Base-by-base conservation (phyloP, 495 filamentous ascomycete genomes). In the Jackrogersella minutella region DNA sequence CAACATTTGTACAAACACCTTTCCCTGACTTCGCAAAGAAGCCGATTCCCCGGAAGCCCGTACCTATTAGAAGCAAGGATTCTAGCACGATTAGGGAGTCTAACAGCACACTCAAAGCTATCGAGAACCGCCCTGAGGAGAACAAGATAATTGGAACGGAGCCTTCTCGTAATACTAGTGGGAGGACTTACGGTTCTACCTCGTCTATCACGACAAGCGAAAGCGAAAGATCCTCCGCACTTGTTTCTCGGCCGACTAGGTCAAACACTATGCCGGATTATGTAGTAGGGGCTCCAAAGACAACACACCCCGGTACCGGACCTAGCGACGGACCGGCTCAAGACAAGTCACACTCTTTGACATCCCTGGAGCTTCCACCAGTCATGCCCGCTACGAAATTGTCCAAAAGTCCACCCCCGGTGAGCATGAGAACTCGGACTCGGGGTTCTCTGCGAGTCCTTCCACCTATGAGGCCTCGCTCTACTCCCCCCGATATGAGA, bases 371-470 rank as follows among this genome's bases (percentile, higher is more conserved):
- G 7, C 52, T 76, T 39, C 72, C 73, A 16, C 69, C 69, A 11
- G 58, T 22, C 46, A 66, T 21, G 63, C 68, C 39, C 69, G 73
- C 60, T 63, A 65, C 49, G 26, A 73, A 33, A 56, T 69, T 41
- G 22, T 69, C 56, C 60, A 71, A 40, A 67, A 72, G 59, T 51
- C 64, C 74, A 9, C 75, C 77, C 2, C 75, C 78, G 0, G 68
- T 77, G 8, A 77, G 68, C 68, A 72, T 79, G 72, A 57, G 57
- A 17, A 77, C 67, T 28, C 65, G 68, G 39, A 73, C 73, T 44
- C 69, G 72, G 34, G 73, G 74, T 2, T 49, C 55, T 50, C 70
- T 80, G n/a, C 70, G 80, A 22, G 72, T 81, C 4, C 78, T 79
- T 14, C 71, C 74, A 22, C 76, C 79, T 5, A 57, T 77, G 22